phyloP scores from a whole-genome alignment of 192 early-diverging fungal species.

The Neocallimastix lanati region DNA sequence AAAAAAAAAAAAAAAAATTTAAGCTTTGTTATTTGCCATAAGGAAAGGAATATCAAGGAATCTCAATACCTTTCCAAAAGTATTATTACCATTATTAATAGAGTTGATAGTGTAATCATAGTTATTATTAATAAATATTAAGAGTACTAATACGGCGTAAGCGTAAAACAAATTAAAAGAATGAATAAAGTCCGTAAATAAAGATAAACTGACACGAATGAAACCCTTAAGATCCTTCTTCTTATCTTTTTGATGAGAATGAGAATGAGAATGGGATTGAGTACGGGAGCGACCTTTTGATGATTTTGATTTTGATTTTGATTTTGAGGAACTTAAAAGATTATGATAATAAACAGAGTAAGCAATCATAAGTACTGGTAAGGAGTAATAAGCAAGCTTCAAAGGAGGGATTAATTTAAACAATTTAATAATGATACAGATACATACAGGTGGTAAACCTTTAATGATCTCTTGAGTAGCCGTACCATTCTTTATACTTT shows the following conservation, averaged over 20 bases:
- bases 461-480: background rate
- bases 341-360: background rate
- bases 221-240: background rate
- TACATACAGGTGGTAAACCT: background rate
- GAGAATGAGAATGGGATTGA: background rate
- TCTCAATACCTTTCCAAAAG: background rate
- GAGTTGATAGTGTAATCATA: background rate
- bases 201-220: background rate
- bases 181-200: background rate
- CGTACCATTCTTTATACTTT: background rate
- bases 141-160: background rate
- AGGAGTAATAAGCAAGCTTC: background rate
- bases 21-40: background rate
- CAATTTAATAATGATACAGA: background rate
- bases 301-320: background rate
- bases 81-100: background rate
- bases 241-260: background rate
- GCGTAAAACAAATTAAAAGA: background rate
- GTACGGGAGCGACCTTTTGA: no score
- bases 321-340: background rate
- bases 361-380: background rate
- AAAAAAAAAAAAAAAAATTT: no score
- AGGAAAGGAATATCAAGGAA: background rate
- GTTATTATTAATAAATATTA: background rate
- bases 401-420: background rate